Base-by-base conservation (phyloP, 768 basidiomycete genomes). In the Tylopilus vinaceipallidus region DNA sequence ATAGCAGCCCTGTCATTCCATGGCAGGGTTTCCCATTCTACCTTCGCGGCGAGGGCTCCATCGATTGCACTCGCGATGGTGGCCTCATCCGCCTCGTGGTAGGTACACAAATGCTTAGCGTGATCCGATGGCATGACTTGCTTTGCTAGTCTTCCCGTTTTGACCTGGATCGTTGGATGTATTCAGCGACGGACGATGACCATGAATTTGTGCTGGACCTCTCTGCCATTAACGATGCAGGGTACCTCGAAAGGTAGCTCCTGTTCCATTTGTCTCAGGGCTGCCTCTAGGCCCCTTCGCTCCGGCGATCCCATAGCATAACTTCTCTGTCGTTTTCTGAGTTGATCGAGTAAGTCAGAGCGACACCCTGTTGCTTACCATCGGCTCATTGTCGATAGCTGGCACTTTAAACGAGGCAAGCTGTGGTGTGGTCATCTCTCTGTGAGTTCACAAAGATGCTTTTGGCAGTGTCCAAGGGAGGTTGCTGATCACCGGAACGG, bases 1-100 rank as follows among this genome's bases (percentile, higher is more conserved):
- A 99, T 95, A 33, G 97, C 92, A 2, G 97, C 97, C 30, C 95
- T 83, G 68, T 99, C 97, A 64, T 80, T 86, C 95, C 95, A 99
- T 0, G 95, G 94, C 77, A 98, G 74, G 41, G 79, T 76, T 74
- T 98, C 97, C 97, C 97, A 99, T 43, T 80, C 82, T 14, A 73
- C 73, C 70, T 94, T 95, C 16, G 92, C 95, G 10, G 81, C 80
- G 32, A 98, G 80, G 12, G 95, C 90, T 29, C 88, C 88, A 20
- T 88, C 82, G 56, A 99, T 95, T 17, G 97, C 97, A 46, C 73
- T 72, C 7, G 78, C 67, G 37, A 98, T 82, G 3, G 83, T 83
- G 20, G 80, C 82, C 36, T 83, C 75, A 50, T 94, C 88, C 12
- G 95, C 93, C 69, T 94, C 85, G 60, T 95, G 90, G 70, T 95